phyloP scores from a whole-genome alignment of 768 basidiomycete genomes.

The Agrocybe chaxingu region DNA sequence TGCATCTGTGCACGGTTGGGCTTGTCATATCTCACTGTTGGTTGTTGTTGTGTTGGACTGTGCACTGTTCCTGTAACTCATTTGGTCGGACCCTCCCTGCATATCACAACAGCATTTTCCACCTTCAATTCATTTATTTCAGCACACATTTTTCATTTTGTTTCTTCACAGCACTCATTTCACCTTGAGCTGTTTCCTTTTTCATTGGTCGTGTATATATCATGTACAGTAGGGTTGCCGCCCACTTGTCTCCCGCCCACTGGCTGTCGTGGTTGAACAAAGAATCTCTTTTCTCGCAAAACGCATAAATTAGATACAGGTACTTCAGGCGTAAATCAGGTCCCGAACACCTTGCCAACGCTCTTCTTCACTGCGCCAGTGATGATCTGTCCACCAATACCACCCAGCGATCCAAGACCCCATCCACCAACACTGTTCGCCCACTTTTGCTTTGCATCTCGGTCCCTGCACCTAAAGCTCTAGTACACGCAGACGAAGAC shows the following conservation, averaged over 20 bases:
- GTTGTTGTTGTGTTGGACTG: conserved; percentile 16
- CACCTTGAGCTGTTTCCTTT: conserved; percentile 10
- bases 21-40: neutral
- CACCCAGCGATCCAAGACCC: conserved; percentile 65
- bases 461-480: conserved; percentile 50
- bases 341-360: conserved; percentile 74
- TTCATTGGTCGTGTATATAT: conserved; percentile 22
- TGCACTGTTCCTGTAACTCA: conserved; percentile 18
- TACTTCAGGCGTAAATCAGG: conserved; percentile 6
- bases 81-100: conserved; percentile 17
- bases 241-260: conserved; percentile 25
- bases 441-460: conserved; percentile 93
- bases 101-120: conserved; percentile 12
- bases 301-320: too few species aligned
- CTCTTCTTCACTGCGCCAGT: conserved; percentile 80
- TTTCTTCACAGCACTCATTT: conserved; percentile 22
- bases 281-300: conserved; percentile 3
- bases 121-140: conserved; percentile 6
- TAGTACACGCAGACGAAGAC: conserved; percentile 5
- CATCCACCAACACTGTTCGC: conserved; percentile 75
- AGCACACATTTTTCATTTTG: conserved; percentile 13
- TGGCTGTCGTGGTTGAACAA: conserved; percentile 17
- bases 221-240: conserved; percentile 13
- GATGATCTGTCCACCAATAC: conserved; percentile 82
- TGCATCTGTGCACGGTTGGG: neutral